Evolutionary conservation across 495 filamentous ascomycete species (phyloP).

Genomic region (Aspergillus nidulans): DNA sequence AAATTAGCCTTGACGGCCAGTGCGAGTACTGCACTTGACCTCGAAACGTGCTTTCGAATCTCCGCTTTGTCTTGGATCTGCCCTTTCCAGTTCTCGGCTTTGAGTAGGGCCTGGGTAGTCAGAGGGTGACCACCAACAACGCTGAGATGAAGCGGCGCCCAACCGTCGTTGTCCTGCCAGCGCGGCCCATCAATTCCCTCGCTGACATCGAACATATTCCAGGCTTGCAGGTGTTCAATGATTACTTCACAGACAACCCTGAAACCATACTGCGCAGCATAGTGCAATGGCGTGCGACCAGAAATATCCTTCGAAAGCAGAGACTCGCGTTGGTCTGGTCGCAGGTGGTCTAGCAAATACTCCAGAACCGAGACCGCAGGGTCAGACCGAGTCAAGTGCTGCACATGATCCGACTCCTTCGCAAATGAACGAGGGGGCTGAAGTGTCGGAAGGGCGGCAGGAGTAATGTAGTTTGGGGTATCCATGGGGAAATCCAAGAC

Average conservation of each 20-base stretch:
- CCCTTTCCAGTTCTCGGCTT: constrained; percentile 70
- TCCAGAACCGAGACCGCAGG: constrained; percentile 69
- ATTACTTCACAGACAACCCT: constrained; percentile 82
- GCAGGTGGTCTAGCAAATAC: constrained; percentile 67
- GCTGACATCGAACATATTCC: constrained; percentile 79
- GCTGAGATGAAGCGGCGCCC: constrained; percentile 84
- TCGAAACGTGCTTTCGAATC: constrained; percentile 64
- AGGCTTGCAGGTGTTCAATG: constrained; percentile 80
- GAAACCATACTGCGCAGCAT: constrained; percentile 92
- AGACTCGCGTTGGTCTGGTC: constrained; percentile 62
- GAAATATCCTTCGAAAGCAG: constrained; percentile 68
- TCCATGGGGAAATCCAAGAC: constrained; percentile 49
- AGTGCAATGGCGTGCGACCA: constrained; percentile 86
- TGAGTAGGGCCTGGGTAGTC: constrained; percentile 75
- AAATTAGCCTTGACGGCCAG: constrained; percentile 85
- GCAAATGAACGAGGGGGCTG: constrained; percentile 53
- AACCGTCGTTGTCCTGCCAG: constrained; percentile 92
- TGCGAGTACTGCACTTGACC: constrained; percentile 85
- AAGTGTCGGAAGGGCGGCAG: constrained; percentile 62
- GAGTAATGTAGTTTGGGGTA: constrained; percentile 66
- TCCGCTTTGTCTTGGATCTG: constrained; percentile 52
- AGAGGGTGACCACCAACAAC: constrained; percentile 87
- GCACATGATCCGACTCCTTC: constrained; percentile 53
- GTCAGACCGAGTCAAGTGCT: constrained; percentile 62
- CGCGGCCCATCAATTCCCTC: constrained; percentile 76